Base-by-base conservation (phyloP, 805 yeast species). In the Kodamaea kaohsiungensis region DNA sequence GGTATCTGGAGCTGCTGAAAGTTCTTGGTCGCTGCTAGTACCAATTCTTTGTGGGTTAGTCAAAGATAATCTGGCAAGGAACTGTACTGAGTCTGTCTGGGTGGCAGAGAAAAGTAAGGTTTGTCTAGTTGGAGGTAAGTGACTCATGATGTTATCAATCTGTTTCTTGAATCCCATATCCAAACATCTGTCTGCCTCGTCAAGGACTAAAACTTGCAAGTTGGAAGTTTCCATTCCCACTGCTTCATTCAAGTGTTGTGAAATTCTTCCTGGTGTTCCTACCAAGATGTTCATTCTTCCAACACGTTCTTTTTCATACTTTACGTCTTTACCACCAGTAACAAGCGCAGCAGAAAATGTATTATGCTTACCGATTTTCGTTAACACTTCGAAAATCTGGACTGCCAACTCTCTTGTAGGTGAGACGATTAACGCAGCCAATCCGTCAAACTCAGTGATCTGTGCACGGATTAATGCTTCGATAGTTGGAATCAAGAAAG, bases 91-190 rank as follows among this genome's bases (percentile, higher is more conserved):
- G 59, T 90, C 92, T 1, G 96, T 86, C 68, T 89, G 96, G 1
- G 98, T 91, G 0, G 97, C 98, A 0, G 96, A 88, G 61, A 89
- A 92, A 48, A 91, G 70, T 49, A 91, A 67, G 0, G 97, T 91
- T 66, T 92, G 97, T 66, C 97, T 81, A 3, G 85, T 79, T 9
- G 87, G 83, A 0, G 97, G 96, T 56, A 91, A 73, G 66, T 88
- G 90, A 47, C 83, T 81, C 25, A 91, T 72, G 52, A 91, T 91
- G 30, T 87, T 87, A 66, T 92, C 97, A 56, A 91, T 71, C 45
- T 95, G 88, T 61, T 83, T 83, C 65, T 85, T 86, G 78, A 91
- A 91, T 7, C 97, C 97, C 96, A 92, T 89, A 70, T 91, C 98
- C 62, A 91, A 74, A 63, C 95, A 89, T 60, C 97, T 77, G 66